These are phyloP conservation scores for Aspergillus ochraceus DNA, from an alignment of 2,329 filamentous ascomycete genomes.

Conservation along the genomic window DNA sequence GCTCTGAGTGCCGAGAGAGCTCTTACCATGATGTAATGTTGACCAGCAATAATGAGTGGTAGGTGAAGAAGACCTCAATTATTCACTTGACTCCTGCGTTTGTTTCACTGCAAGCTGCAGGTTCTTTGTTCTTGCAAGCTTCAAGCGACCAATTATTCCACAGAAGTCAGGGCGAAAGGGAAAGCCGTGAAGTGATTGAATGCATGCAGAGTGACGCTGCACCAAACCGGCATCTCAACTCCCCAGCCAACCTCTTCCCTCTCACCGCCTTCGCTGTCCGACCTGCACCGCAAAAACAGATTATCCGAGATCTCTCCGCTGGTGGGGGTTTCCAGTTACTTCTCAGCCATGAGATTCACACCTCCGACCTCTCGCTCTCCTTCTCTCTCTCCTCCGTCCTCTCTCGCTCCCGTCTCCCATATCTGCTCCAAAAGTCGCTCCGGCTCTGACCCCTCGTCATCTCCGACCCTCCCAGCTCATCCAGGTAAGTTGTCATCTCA, in stretches of 20 bases:
- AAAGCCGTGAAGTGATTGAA: not conserved
- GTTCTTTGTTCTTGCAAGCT: not conserved
- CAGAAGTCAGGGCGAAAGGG: not conserved
- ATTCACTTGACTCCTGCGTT: not conserved
- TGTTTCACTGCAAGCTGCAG: not conserved
- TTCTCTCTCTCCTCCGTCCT: not conserved
- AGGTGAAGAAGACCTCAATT: not conserved
- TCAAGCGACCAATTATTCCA: not conserved
- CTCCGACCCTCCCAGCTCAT: not conserved
- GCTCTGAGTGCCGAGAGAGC: not conserved
- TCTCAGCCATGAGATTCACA: constrained; percentile 18
- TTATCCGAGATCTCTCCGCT: constrained; percentile 36
- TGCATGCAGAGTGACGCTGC: not conserved
- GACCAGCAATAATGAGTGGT: too few species aligned
- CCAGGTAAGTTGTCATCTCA: not conserved
- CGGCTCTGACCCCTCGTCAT: not conserved
- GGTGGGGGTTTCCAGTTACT: constrained; percentile 27
- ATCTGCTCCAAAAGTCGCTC: not conserved
- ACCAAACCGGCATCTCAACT: not conserved
- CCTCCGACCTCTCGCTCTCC: constrained; percentile 8
- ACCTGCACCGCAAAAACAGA: constrained; percentile 37
- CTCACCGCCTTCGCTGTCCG: not conserved
- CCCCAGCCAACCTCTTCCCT: not conserved
- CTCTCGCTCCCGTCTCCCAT: not conserved
- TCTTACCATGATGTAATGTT: constrained; percentile 32